Conservation (phyloP, 176 grass and related monocot genomes). For the Chloris gayana region DNA sequence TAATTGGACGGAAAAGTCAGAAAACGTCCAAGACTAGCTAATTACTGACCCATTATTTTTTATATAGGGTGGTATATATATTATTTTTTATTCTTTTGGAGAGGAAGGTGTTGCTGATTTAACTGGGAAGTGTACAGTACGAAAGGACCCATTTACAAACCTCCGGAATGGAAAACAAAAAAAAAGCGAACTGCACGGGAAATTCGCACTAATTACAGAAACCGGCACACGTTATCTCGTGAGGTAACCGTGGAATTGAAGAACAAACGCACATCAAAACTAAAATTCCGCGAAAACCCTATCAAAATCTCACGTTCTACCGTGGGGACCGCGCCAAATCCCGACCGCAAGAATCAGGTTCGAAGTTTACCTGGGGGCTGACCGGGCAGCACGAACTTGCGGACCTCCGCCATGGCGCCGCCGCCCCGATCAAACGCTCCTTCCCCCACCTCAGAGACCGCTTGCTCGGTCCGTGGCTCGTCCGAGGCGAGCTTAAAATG, state of each 20-base stretch:
- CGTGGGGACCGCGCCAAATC: background rate
- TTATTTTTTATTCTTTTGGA: background rate
- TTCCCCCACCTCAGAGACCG: background rate
- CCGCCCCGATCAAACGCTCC: background rate
- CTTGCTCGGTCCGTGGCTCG: background rate
- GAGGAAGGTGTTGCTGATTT: background rate
- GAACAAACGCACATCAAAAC: background rate
- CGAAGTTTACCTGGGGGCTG: conserved; percentile 31
- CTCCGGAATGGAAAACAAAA: background rate
- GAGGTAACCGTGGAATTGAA: background rate
- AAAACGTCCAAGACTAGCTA: background rate
- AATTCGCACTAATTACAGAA: background rate
- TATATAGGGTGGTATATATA: too few relatives aligned
- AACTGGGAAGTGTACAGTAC: background rate
- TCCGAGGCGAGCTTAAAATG: conserved; percentile 32
- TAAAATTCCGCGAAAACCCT: background rate
- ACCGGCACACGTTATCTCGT: background rate
- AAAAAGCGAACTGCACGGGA: too few relatives aligned
- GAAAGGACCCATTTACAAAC: background rate
- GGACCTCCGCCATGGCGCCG: conserved; percentile 37
- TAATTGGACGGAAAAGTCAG: conserved; percentile 44
- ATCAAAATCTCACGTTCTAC: background rate
- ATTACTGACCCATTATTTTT: background rate
- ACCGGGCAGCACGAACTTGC: conserved; percentile 36
- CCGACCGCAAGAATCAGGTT: background rate